Base-by-base conservation (phyloP, 1,139 yeast genomes). In the Yamadazyma jaroonii region DNA sequence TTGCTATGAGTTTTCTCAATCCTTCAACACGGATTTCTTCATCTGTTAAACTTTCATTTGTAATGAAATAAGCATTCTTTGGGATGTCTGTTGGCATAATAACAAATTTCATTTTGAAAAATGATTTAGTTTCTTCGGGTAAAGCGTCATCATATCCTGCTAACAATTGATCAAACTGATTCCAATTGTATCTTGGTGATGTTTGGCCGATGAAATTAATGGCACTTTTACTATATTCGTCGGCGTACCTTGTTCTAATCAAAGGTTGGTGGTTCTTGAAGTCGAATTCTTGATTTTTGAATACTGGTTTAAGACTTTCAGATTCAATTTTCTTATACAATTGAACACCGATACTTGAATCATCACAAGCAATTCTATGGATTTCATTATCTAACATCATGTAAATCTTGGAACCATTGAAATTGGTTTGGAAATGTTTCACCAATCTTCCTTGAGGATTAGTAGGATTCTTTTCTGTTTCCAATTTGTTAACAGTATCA, bases 1-100 rank as follows among this genome's bases (percentile, higher is more conserved):
- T 63, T 1, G 79, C 69, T 35, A 88, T 84, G 44, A 92, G 64
- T 37, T 81, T 79, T 36, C 92, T 69, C 25, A 92, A 64, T 0
- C 97, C 98, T 57, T 90, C 97, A 11, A 92, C 75, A 40, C 96
- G 64, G 14, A 85, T 77, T 59, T 90, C 97, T 57, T 90, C 97
- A 4, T 84, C 81, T 1, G 78, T 77, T 32, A 88, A 64, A 23
- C 72, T 72, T 52, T 87, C 96, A 45, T 80, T 77, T 26, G 68
- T 66, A 25, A 65, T 63, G 34, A 55, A 64, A 48, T 62, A 74
- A 1, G 81, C 73, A 48, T 74, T 79, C 37, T 78, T 74, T 0
- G 89, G 82, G 12, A 82, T 70, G 4, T 78, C 84, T 1, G 87
- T 68, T 0, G 97, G 97, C 50, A 84, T 61, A 1, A 92, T 72